Conservation (phyloP, 2,329 filamentous ascomycete species). For the Venturia effusa region DNA sequence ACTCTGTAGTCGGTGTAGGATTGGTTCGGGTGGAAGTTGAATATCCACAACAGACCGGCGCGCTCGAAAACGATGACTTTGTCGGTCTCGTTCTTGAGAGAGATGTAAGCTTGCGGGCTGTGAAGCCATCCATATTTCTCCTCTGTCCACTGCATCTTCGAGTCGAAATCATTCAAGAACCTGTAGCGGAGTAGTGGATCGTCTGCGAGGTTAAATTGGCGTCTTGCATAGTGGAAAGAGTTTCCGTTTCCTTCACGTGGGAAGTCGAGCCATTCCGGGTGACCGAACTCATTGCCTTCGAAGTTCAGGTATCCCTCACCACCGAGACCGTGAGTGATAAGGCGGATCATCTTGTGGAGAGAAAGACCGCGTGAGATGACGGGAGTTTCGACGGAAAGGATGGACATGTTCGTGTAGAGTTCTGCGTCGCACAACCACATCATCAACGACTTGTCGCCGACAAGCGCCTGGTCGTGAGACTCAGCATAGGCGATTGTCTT, state of each 20-base stretch:
- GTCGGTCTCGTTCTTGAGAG: slow-evolving; percentile 84
- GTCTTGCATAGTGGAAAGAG: slow-evolving; percentile 87
- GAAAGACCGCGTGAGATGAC: slow-evolving; percentile 84
- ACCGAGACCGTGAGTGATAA: slow-evolving; percentile 81
- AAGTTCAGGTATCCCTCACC: slow-evolving; percentile 98
- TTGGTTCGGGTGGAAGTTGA: slow-evolving; percentile 82
- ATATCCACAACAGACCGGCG: slow-evolving; percentile 80
- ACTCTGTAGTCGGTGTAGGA: slow-evolving; percentile 91
- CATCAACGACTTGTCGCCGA: slow-evolving; percentile 93
- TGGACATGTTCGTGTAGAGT: slow-evolving; percentile 97
- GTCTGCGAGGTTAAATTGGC: slow-evolving; percentile 86
- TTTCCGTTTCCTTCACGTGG: slow-evolving; percentile 86
- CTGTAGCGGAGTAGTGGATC: slow-evolving; percentile 77
- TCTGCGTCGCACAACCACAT: slow-evolving; percentile 98
- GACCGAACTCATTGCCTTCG: slow-evolving; percentile 96
- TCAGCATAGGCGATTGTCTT: slow-evolving; percentile 98
- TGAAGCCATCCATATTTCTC: slow-evolving; percentile 87
- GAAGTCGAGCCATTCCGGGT: slow-evolving; percentile 98
- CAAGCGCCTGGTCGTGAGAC: slow-evolving; percentile 95
- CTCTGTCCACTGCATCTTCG: slow-evolving; percentile 79
- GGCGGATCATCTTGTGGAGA: slow-evolving; percentile 93
- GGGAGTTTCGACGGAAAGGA: slow-evolving; percentile 69
- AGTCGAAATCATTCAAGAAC: slow-evolving; percentile 89
- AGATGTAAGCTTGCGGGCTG: slow-evolving; percentile 77
- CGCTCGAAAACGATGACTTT: slow-evolving; percentile 96